These are phyloP conservation scores for Fusarium nelsonii DNA, from an alignment of 2,329 filamentous ascomycete species.

Conservation along the genomic window DNA sequence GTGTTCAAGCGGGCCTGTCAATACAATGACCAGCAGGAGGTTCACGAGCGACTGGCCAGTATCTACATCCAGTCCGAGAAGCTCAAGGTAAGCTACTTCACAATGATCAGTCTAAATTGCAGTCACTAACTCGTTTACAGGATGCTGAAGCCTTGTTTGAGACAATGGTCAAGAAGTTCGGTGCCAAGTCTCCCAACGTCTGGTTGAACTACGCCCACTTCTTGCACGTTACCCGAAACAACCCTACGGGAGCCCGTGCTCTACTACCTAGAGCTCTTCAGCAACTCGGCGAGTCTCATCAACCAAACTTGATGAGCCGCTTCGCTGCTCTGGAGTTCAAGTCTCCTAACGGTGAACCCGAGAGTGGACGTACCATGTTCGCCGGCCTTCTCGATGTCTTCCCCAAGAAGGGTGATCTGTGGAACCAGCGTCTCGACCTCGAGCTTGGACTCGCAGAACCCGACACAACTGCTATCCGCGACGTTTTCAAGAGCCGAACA, in stretches of 20 bases:
- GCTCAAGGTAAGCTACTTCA: slow-evolving; percentile 72
- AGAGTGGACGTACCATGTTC: slow-evolving; percentile 94
- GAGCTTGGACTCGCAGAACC: slow-evolving; percentile 76
- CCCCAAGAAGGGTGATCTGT: slow-evolving; percentile 91
- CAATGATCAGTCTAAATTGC: neutral
- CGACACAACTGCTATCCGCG: slow-evolving; percentile 69
- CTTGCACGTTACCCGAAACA: slow-evolving; percentile 78
- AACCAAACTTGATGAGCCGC: slow-evolving; percentile 79
- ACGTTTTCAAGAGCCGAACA: slow-evolving; percentile 84
- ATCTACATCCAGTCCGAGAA: slow-evolving; percentile 96
- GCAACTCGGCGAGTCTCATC: slow-evolving; percentile 77
- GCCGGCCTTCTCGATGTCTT: slow-evolving; percentile 86
- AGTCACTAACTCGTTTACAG: slow-evolving; percentile 61
- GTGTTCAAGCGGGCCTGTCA: slow-evolving; percentile 93
- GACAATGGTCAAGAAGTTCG: slow-evolving; percentile 87
- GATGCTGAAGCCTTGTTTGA: slow-evolving; percentile 92
- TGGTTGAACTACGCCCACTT: slow-evolving; percentile 98
- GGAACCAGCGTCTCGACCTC: slow-evolving; percentile 91
- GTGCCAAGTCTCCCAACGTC: slow-evolving; percentile 80
- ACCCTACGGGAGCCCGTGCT: slow-evolving; percentile 79
- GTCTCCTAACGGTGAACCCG: slow-evolving; percentile 82
- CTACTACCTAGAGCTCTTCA: slow-evolving; percentile 88
- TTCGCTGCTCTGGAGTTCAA: slow-evolving; percentile 95
- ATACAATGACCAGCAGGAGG: slow-evolving; percentile 91
- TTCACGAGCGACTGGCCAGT: slow-evolving; percentile 89